Evolutionary conservation across 805 yeast species (phyloP), one percentile per base, ranked within the genome.

Genomic region (Kodamaea kaohsiungensis): DNA sequence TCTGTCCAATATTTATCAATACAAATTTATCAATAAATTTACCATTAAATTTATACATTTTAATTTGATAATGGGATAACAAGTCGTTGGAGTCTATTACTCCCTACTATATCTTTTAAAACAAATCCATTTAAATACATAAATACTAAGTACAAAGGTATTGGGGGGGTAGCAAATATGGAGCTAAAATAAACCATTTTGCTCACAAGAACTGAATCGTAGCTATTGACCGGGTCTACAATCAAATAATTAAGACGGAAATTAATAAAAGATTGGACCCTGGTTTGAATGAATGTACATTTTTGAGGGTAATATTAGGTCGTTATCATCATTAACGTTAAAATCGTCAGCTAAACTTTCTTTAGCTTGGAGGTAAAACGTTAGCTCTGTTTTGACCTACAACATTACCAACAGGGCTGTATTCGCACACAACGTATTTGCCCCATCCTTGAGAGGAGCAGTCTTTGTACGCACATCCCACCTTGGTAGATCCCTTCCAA

Each of bases 371-470:
- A 12, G 68, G 68, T 37, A 68, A 64, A 17, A 71, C 75, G 48
- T 71, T 71, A 7, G 48, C 60, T 15, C 43, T 43, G n/a, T 61
- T 57, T 47, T 65, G 53, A 9, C 76, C 76, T 38, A 71, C 60
- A 33, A 69, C 62, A 48, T 72, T 71, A n/a, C 76, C 76, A 1
- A 67, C 62, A 7, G 76, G 76, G 51, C 61, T 65, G 57, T 71
- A 71, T 52, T 65, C 68, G 50, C 76, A 71, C 8, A 72, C 59
- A 16, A 71, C 59, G 59, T 72, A 72, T 45, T 55, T 49, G 10
- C 70, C 71, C 75, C 75, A 71, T 43, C 63, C 62, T 25, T 63
- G 57, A 18, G 72, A 58, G n/a, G 57, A 46, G 40, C 72, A 68
- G 55, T 68, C 68, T 52, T 68, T 68, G 61, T 68, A 68, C 7